Conservation (phyloP, 176 grass and related monocot species). For the Oryza nivara region DNA sequence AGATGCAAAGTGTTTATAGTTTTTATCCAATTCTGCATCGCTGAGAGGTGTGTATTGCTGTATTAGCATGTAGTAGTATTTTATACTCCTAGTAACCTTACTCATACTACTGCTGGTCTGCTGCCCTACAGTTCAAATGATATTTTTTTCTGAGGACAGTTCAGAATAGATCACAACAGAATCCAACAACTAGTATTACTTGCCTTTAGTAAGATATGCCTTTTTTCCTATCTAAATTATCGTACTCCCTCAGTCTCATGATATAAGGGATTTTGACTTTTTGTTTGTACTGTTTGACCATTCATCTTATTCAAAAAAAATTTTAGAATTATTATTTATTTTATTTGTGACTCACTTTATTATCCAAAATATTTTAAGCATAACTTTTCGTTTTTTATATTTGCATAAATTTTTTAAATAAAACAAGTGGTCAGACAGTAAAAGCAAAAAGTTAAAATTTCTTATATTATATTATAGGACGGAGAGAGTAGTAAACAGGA, state of each 20-base stretch:
- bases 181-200: constrained; percentile 1
- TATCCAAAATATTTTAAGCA: too few relatives aligned
- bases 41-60: not conserved
- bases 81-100: not conserved
- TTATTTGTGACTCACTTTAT: too few relatives aligned
- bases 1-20: not conserved
- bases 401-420: too few relatives aligned
- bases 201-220: not conserved
- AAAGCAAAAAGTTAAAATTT: too few relatives aligned
- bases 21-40: not conserved
- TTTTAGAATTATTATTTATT: too few relatives aligned
- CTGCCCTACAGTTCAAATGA: not conserved
- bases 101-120: not conserved
- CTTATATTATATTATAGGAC: too few relatives aligned
- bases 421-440: too few relatives aligned
- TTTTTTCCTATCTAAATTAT: not conserved
- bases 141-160: not conserved
- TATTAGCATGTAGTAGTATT: not conserved
- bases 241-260: not conserved
- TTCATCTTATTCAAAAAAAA: too few relatives aligned
- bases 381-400: too few relatives aligned
- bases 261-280: too few relatives aligned
- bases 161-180: not conserved
- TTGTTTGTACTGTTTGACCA: too few relatives aligned
- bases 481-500: not conserved